These are phyloP conservation scores for Triadica sebifera DNA, from an alignment of 345 rosid genomes.

Conservation along the genomic window DNA sequence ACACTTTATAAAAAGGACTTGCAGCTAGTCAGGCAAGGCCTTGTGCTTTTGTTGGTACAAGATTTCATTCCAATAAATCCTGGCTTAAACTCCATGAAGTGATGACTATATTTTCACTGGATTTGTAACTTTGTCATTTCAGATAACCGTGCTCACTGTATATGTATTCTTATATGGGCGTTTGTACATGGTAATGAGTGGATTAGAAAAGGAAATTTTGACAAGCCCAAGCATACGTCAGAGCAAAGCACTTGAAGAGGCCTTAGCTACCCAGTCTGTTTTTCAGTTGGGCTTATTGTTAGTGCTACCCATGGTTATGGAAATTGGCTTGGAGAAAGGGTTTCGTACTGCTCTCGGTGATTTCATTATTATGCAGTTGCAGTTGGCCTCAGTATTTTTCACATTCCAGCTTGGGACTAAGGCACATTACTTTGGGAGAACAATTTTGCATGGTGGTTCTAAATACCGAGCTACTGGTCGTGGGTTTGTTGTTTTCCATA, in stretches of 20 bases:
- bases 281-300: slow-evolving; percentile 83
- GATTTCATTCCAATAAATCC: neutral
- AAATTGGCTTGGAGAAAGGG: slow-evolving; percentile 92
- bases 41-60: neutral
- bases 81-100: neutral
- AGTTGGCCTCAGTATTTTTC: slow-evolving; percentile 91
- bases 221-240: slow-evolving; percentile 51
- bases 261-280: slow-evolving; percentile 73
- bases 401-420: slow-evolving; percentile 98
- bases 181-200: slow-evolving; percentile 84
- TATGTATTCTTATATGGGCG: slow-evolving; percentile 95
- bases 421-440: slow-evolving; percentile 86
- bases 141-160: slow-evolving; percentile 81
- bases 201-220: slow-evolving; percentile 65
- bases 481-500: slow-evolving; percentile 89
- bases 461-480: slow-evolving; percentile 84
- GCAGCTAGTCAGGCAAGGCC: neutral
- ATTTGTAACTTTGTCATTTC: slow-evolving; percentile 29
- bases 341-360: slow-evolving; percentile 82
- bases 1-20: neutral
- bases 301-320: slow-evolving; percentile 95
- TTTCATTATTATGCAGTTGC: slow-evolving; percentile 94
- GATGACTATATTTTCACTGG: neutral
- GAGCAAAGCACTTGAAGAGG: slow-evolving; percentile 84
- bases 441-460: slow-evolving; percentile 92